A percentile compares a stretch with the other conserved stretches of the same genome.
These are phyloP conservation scores for Paecilomyces sp. DNA, from an alignment of 2,329 filamentous ascomycete genomes.

Conservation along the genomic window DNA sequence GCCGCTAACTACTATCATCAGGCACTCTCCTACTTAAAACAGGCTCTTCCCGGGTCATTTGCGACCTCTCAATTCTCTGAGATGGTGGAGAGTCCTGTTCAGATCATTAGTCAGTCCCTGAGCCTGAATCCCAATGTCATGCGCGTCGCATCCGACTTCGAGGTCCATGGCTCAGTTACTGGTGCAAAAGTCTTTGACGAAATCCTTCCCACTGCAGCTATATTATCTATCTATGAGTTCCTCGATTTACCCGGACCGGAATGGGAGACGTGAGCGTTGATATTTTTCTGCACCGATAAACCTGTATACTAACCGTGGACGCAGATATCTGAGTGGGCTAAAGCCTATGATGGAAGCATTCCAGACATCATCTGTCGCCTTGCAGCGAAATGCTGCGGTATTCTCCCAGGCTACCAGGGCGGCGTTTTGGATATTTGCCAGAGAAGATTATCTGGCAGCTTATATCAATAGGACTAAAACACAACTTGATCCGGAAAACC, in stretches of 20 bases:
- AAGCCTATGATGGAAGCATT: constrained; percentile 48
- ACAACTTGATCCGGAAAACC: constrained; percentile 50
- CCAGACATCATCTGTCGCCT: constrained; percentile 22
- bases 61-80: constrained; percentile 21
- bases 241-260: constrained; percentile 54
- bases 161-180: constrained; percentile 18
- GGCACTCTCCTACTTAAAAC: constrained; percentile 45
- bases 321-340: constrained; percentile 53
- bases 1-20: constrained; percentile 55
- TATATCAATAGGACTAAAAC: constrained; percentile 54
- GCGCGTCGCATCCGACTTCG: constrained; percentile 21
- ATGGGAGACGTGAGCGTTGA: constrained; percentile 43
- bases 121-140: constrained; percentile 17
- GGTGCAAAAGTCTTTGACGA: constrained; percentile 44
- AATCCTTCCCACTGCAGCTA: constrained; percentile 52
- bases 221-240: constrained; percentile 57
- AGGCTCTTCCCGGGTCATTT: constrained; percentile 26
- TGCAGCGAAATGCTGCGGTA: constrained; percentile 8
- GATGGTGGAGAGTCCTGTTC: constrained; percentile 22
- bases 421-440: constrained; percentile 58
- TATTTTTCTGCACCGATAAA: background rate
- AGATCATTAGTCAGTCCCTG: constrained; percentile 19
- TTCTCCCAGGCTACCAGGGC: constrained; percentile 48
- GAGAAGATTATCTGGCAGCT: constrained; percentile 55
- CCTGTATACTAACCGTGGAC: constrained; percentile 4